These are phyloP conservation scores for Diaporthe amygdali DNA, from an alignment of 2,329 filamentous ascomycete species.

Conservation along the genomic window DNA sequence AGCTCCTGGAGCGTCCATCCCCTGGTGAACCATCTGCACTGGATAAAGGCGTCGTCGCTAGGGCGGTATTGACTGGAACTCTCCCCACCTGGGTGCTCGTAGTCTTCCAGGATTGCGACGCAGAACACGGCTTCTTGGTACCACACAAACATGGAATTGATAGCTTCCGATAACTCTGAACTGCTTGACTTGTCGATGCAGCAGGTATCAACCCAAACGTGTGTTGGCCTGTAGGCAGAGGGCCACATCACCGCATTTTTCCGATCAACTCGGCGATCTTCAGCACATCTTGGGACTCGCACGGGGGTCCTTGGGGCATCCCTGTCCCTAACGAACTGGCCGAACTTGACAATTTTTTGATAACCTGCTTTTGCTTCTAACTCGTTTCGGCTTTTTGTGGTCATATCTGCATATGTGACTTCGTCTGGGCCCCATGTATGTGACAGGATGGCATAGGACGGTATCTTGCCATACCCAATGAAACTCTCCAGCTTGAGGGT, in stretches of 20 bases:
- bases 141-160: conserved; percentile 23
- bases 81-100: background rate
- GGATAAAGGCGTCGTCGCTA: background rate
- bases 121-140: conserved; percentile 15
- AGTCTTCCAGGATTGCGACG: conserved; percentile 10
- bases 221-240: background rate
- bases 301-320: background rate
- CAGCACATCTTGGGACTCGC: background rate
- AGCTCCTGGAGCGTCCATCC: background rate
- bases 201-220: conserved; percentile 23
- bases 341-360: conserved; percentile 1
- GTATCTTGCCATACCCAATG: conserved; percentile 5
- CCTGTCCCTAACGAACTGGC: background rate
- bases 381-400: background rate
- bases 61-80: background rate
- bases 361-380: background rate
- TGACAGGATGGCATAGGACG: conserved; percentile 7
- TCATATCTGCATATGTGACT: conserved; percentile 3
- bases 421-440: conserved; percentile 8
- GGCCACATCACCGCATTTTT: background rate
- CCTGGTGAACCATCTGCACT: conserved; percentile 5
- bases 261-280: background rate
- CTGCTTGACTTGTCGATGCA: conserved; percentile 23
- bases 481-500: conserved; percentile 14
- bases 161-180: conserved; percentile 19